Base-by-base conservation (phyloP, 148 eudicot species). In the Vaccinium vitisidaea region DNA sequence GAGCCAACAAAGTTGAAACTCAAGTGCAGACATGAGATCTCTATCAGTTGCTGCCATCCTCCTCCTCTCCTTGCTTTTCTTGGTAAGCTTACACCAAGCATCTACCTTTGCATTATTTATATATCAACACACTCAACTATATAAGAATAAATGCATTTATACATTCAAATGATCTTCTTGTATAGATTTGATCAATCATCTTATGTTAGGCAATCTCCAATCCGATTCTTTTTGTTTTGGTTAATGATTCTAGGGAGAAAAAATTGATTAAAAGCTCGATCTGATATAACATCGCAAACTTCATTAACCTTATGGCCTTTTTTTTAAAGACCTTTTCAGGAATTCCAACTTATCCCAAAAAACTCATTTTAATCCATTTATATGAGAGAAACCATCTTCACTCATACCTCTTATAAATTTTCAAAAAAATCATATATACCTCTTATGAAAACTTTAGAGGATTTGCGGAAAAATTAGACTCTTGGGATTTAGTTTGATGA, bases 11-110 rank as follows among this genome's bases (percentile, higher is more conserved):
- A 82, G 32, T 53, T 21, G 19, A 56, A 52, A 36, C 12, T 73
- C 32, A 0, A 10, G 4, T 49, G 78, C 19, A 83, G 80, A 23
- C 46, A 86, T 86, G 88, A 83, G 75, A 80, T 74, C 85, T 65
- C 53, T 75, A 77, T 74, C 88, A 11, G 49, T 46, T 8, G 70
- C 23, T 27, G 2, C 10, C 75, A 71, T 79, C 61, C 32, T 83
- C 80, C 61, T 83, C 46, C 32, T 80, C 55, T 69, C 78, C 70
- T 84, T 77, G 69, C 54, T 86, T 48, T 39, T 83, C 80, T 75
- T 80, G 86, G 88, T 86, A 80, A 71, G 81, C 65, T 58, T 18
- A 79, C 82, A 1, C 59, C 32, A 48, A 18, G 2, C 81, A 50
- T 48, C 27, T 56, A 14, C 11, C 1, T 23, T 16, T 79, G 9